Evolutionary conservation across 1,284 basidiomycete species (phyloP), one percentile per base, ranked within the genome.

Genomic region (Phlebopus sp.): DNA sequence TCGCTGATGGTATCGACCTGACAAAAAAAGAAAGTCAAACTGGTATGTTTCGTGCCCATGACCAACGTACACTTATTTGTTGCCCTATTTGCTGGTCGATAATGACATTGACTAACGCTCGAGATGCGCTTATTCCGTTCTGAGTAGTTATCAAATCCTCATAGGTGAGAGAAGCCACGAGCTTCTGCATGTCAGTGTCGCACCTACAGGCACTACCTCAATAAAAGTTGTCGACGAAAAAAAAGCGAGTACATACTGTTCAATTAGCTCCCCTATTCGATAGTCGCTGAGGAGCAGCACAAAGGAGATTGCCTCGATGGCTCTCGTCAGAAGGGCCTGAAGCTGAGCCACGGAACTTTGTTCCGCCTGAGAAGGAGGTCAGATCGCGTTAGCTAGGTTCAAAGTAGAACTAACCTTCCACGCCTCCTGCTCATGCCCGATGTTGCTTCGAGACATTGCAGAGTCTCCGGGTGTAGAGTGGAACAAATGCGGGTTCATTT

Each of bases 21-120:
- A 32, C 47, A 37, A 54, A 38, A 15, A 13, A 41, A 38, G 17
- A 13, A 41, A 46, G 41, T 60, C 40, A 58, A 43, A 17, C 36
- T 32, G n/a, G 42, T 19, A 49, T 18, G 25, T 54, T 32, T 17
- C 17, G 36, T 14, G 51, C 27, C 10, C 18, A 21, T 21, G 13
- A 3, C 15, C 52, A 29, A 45, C 86, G 59, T 63, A 96, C 94
- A 59, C 91, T 93, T 42, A 94, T 89, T 65, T 97, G 93, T 62
- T 96, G 90, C 13, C 91, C 91, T 58, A 98, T 98, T 65, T 98
- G 96, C 60, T 95, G 91, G 69, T 99, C 93, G 59, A 99, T 99
- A 54, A 99, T 81, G 30, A 95, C 87, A 55, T 94, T 96, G 10
- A 97, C 92, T 17, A 98, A 71, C n/a, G 84, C 84, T 55, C 92